Evolutionary conservation across 768 basidiomycete species (phyloP).

Genomic region (Ephemerocybe angulata): DNA sequence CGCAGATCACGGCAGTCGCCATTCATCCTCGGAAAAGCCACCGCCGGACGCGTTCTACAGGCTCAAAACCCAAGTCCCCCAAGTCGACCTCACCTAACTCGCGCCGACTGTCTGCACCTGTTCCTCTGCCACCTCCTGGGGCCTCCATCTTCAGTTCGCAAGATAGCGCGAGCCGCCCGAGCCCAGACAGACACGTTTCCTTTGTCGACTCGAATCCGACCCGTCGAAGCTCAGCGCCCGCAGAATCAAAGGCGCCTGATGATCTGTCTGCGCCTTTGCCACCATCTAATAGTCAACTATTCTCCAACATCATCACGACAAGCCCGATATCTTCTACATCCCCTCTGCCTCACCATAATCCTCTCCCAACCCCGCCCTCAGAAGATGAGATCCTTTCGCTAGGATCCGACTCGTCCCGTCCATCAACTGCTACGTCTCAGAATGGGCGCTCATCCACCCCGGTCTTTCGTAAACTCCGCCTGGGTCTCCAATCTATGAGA

Average conservation of each 20-base stretch:
- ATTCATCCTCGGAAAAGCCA: constrained; percentile 7
- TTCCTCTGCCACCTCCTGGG: not conserved
- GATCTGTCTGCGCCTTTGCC: not conserved
- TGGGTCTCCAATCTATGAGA: constrained; percentile 17
- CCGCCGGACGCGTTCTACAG: constrained; percentile 1
- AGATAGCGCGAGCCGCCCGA: not conserved
- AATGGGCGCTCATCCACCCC: constrained; percentile 11
- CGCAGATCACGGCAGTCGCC: not conserved
- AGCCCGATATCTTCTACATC: constrained; percentile 11
- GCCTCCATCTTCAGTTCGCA: not conserved
- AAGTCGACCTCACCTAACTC: not conserved
- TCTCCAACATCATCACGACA: not conserved
- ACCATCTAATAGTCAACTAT: not conserved
- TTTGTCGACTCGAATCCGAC: constrained; percentile 4
- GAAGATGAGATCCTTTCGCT: not conserved
- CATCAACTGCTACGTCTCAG: not conserved
- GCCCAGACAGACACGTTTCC: not conserved
- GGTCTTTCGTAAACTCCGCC: constrained; percentile 23
- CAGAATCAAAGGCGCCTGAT: not conserved
- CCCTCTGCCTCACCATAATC: constrained; percentile 13
- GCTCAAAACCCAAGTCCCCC: not conserved
- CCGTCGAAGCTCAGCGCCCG: not conserved
- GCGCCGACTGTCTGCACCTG: not conserved
- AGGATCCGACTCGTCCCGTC: constrained; percentile 14
- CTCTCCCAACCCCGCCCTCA: not conserved